Percentiles rank a stretch among this genome's conserved stretches.
These are phyloP conservation scores for Vitis hybrid DNA, from an alignment of 177 flowering plant genomes.

Conservation along the genomic window DNA sequence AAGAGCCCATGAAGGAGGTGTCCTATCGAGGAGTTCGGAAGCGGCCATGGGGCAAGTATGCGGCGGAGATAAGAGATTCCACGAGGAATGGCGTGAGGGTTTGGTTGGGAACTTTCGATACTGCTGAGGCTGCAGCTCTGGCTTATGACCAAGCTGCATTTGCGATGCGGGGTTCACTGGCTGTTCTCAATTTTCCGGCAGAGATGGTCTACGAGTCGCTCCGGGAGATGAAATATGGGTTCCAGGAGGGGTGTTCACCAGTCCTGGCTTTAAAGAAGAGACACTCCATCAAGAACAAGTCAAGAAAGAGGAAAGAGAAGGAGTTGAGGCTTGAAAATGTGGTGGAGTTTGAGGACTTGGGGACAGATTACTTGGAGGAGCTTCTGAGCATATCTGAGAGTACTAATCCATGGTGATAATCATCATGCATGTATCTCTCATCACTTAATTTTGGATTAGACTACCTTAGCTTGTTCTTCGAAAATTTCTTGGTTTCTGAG, in stretches of 20 bases:
- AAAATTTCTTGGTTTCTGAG: too few species aligned
- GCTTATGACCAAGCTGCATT: conserved; percentile 79
- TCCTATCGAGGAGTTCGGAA: conserved; percentile 49
- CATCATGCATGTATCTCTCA: too few species aligned
- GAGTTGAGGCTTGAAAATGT: conserved; percentile 21
- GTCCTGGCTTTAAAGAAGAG: conserved; percentile 51
- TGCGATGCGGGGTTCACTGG: conserved; percentile 54
- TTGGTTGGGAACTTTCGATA: conserved; percentile 72
- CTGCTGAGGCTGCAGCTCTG: conserved; percentile 63
- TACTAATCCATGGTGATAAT: conserved; percentile 7
- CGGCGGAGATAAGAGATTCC: conserved; percentile 68
- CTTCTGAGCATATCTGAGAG: conserved; percentile 29
- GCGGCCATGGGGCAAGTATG: conserved; percentile 62
- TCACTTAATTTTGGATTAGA: too few species aligned
- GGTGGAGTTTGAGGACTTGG: conserved; percentile 61
- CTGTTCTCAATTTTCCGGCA: conserved; percentile 55
- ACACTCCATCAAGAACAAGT: conserved; percentile 42
- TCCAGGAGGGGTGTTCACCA: conserved; percentile 51
- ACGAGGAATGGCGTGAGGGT: conserved; percentile 62
- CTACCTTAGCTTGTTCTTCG: too few species aligned
- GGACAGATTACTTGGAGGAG: conserved; percentile 53
- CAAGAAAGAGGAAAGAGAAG: conserved; percentile 6
- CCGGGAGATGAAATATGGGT: conserved; percentile 31
- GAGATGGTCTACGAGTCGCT: conserved; percentile 50
- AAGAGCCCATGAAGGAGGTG: conserved; percentile 11